These are phyloP conservation scores for Kregervanrija fluxuum DNA, from an alignment of 805 yeast genomes.

Conservation along the genomic window DNA sequence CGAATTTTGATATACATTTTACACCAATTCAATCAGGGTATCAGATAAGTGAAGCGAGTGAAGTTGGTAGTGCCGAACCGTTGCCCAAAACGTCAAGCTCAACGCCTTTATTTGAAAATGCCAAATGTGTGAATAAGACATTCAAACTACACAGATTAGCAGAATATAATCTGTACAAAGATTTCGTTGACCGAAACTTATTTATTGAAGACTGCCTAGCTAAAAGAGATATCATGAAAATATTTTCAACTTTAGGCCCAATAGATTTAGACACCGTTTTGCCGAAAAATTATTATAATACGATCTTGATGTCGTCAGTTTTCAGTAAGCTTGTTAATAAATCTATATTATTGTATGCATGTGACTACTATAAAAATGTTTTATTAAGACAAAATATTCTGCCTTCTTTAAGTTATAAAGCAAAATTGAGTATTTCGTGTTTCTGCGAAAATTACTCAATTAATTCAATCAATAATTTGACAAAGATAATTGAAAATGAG, in stretches of 20 bases:
- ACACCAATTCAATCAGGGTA: no score
- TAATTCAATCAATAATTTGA: slow-evolving; percentile 1
- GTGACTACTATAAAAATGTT: slow-evolving; percentile 7
- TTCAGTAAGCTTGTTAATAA: slow-evolving; percentile 5
- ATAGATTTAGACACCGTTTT: slow-evolving; percentile 2
- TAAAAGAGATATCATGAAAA: background rate
- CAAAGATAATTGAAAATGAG: slow-evolving; percentile 4
- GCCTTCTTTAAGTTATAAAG: background rate
- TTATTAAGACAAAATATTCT: slow-evolving; percentile 6
- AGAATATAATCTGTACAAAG: background rate
- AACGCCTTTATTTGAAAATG: background rate
- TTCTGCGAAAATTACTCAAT: slow-evolving; percentile 5
- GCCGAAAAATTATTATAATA: background rate
- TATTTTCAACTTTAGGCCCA: background rate
- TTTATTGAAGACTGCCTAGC: background rate
- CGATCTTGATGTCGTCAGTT: background rate
- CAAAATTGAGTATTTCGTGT: slow-evolving; percentile 5
- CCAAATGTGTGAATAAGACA: slow-evolving; percentile 1
- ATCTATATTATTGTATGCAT: slow-evolving; percentile 5
- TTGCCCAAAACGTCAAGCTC: no score
- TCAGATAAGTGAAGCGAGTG: no score
- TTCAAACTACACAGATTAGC: background rate
- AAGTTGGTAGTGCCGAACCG: no score
- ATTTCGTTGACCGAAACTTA: background rate
- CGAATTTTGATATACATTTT: no score